Evolutionary conservation across 2,329 filamentous ascomycete genomes (phyloP).

Genomic region (Saccharata proteae): DNA sequence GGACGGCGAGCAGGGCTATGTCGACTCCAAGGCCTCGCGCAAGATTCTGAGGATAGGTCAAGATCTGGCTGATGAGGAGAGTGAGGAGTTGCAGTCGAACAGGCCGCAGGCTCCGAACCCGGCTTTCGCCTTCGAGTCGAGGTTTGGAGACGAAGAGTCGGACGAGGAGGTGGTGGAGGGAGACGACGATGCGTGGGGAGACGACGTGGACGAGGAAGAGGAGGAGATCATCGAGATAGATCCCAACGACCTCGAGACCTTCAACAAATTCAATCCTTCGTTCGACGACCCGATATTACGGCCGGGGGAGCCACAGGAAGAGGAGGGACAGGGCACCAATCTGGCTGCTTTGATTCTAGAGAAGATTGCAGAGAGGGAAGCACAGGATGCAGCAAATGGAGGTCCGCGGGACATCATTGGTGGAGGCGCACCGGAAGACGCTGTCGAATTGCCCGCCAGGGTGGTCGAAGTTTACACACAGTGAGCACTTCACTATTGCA

Average conservation of each 20-base stretch:
- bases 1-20: conserved; percentile 54
- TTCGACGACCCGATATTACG: too few species aligned
- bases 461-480: conserved; percentile 91
- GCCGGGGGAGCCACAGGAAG: conserved; percentile 39
- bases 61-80: conserved; percentile 75
- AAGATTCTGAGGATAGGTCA: conserved; percentile 85
- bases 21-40: conserved; percentile 78
- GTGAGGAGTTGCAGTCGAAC: conserved; percentile 34
- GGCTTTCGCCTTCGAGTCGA: conserved; percentile 69
- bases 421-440: conserved; percentile 57
- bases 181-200: conserved; percentile 55
- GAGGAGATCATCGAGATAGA: conserved; percentile 51
- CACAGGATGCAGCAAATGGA: conserved; percentile 22
- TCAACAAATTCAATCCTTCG: conserved; percentile 76
- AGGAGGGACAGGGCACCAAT: conserved; percentile 48
- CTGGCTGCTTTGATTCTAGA: conserved; percentile 85
- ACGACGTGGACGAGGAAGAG: conserved; percentile 62
- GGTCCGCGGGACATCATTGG: conserved; percentile 32
- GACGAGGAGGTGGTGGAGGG: conserved; percentile 39
- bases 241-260: conserved; percentile 77
- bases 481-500: conserved; percentile 30
- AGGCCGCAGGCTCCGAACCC: conserved; percentile 39
- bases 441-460: conserved; percentile 77
- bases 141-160: conserved; percentile 43
- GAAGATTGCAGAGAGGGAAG: conserved; percentile 88